A percentile compares a stretch with the other conserved stretches of the same genome.
Evolutionary conservation across 23 red algal species (phyloP).

Genomic region (Gracilariopsis chorda): DNA sequence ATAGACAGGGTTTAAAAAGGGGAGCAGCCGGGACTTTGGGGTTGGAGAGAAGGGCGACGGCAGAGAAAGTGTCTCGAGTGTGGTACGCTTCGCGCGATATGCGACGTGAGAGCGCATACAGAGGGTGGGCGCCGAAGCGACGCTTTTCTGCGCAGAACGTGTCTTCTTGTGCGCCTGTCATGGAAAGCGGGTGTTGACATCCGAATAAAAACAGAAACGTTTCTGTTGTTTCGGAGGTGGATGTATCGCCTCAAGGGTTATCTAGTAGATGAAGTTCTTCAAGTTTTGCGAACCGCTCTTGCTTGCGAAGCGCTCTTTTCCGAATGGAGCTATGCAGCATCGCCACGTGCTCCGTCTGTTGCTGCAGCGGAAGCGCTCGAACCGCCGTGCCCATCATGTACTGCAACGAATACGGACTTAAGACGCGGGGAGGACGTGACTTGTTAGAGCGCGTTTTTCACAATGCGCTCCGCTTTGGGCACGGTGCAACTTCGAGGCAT

Average conservation of each 20-base stretch:
- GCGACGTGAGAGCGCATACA: too few relatives aligned
- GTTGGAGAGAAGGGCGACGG: not conserved
- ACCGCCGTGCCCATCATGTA: conserved; percentile 57
- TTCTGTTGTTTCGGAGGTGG: too few relatives aligned
- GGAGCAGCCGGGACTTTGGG: not conserved
- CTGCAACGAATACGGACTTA: conserved; percentile 88
- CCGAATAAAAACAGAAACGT: too few relatives aligned
- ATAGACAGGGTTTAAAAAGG: not conserved
- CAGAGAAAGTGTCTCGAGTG: not conserved
- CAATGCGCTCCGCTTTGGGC: conserved; percentile 65
- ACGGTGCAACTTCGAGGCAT: conserved; percentile 67
- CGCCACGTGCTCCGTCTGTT: conserved; percentile 60
- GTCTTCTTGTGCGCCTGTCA: too few relatives aligned
- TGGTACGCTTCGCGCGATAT: too few relatives aligned
- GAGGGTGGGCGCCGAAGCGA: too few relatives aligned
- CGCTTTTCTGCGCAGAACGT: too few relatives aligned
- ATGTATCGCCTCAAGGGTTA: too few relatives aligned
- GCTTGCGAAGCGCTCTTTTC: conserved; percentile 75
- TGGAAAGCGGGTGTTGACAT: too few relatives aligned
- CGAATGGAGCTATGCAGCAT: conserved; percentile 69
- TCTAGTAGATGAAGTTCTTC: too few relatives aligned
- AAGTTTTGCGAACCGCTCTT: conserved; percentile 40
- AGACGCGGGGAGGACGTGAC: conserved; percentile 40
- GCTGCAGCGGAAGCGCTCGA: conserved; percentile 26
- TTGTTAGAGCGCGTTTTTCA: conserved; percentile 37